Conservation (phyloP, 2,329 filamentous ascomycete genomes). For the Ceratocystis cubensis region DNA sequence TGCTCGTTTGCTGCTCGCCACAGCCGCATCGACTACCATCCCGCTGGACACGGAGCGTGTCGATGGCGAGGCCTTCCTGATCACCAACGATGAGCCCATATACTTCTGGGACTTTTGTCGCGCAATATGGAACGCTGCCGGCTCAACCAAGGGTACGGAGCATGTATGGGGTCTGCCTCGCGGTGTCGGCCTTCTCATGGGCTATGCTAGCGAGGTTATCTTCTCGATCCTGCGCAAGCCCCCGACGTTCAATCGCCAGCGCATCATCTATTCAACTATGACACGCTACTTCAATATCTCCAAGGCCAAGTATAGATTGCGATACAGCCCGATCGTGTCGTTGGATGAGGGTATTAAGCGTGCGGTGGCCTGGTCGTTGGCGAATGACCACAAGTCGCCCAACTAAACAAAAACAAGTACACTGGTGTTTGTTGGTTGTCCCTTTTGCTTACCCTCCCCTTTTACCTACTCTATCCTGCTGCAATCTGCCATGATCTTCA, state of each 20-base stretch:
- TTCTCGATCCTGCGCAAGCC: slow-evolving; percentile 38
- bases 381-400: slow-evolving; percentile 28
- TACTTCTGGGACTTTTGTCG: slow-evolving; percentile 87
- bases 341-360: slow-evolving; percentile 51
- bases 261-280: slow-evolving; percentile 58
- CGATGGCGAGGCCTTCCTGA: slow-evolving; percentile 77
- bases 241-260: slow-evolving; percentile 46
- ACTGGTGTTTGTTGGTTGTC: neutral
- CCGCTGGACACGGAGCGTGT: slow-evolving; percentile 61
- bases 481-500: neutral
- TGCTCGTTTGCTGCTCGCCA: slow-evolving; percentile 49
- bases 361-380: slow-evolving; percentile 43
- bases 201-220: slow-evolving; percentile 41
- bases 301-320: slow-evolving; percentile 59
- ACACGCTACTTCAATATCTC: slow-evolving; percentile 64
- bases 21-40: slow-evolving; percentile 38
- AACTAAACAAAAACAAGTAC: slow-evolving; percentile 7
- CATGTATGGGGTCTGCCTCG: slow-evolving; percentile 44
- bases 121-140: slow-evolving; percentile 58
- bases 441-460: neutral
- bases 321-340: slow-evolving; percentile 54
- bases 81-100: slow-evolving; percentile 78
- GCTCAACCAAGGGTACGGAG: slow-evolving; percentile 39
- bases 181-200: slow-evolving; percentile 40
- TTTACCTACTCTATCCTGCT: neutral